Base-by-base conservation (phyloP, 331 rosid species). In the Saraca asoca region DNA sequence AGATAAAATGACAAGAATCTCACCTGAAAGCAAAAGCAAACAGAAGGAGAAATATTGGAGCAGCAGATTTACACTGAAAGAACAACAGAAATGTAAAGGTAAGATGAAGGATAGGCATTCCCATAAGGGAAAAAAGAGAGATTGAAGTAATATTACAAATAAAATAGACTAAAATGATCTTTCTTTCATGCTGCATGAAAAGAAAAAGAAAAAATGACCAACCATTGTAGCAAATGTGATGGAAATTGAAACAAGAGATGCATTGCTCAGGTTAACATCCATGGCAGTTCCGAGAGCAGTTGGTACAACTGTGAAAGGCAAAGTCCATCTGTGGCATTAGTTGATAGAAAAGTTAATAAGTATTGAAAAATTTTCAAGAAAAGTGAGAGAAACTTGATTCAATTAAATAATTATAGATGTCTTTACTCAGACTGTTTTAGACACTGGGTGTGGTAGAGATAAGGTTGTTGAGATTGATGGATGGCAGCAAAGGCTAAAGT, bases 291-390 rank as follows among this genome's bases (percentile, higher is more conserved):
- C 99, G 69, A 94, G 85, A 80, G 96, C 96, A 42, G 97, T 94
- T 42, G 99, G 99, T 85, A 94, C 95, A 94, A 94, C 99, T 94
- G 99, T 94, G 83, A 94, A 94, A 94, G 98, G 99, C 84, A 94
- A 94, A 94, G 88, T 94, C 97, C 99, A 90, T 94, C 99, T 94
- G 97, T 90, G 67, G 95, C 96, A 94, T 94, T 94, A 94, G 99
- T 94, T 81, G 89, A 86, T 90, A 86, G 89, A 81, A 75, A 90
- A 78, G 96, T 94, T 85, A 90, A 88, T 86, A 73, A 64, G 59
- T 43, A 11, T 31, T 33, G 70, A 81, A 44, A 73, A 46, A 44
- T 69, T 65, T 68, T 66, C 55, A 54, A 52, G 56, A 34, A 69
- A 24, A 65, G 70, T 48, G 70, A n/a, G n/a, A n/a, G n/a, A n/a